A percentile compares a stretch with the other conserved stretches of the same genome.
Evolutionary conservation across 2,329 filamentous ascomycete species (phyloP).

Genomic region (Aaosphaeria pasadenensis): DNA sequence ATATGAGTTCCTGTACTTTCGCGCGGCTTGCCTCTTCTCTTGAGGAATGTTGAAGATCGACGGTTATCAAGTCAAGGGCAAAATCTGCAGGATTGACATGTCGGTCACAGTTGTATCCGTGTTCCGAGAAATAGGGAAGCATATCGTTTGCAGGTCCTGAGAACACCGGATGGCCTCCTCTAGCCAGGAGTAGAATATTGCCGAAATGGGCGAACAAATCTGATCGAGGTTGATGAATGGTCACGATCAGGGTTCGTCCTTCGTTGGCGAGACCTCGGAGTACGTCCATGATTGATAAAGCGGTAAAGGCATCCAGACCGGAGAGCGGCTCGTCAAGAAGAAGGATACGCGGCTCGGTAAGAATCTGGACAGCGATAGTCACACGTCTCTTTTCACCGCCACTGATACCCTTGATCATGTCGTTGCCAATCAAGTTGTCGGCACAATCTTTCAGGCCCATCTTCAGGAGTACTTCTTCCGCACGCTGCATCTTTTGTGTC

Average conservation of each 20-base stretch:
- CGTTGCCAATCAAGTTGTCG: conserved; percentile 69
- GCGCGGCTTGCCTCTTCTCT: conserved; percentile 62
- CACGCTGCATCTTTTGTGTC: conserved; percentile 63
- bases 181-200: conserved; percentile 66
- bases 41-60: conserved; percentile 66
- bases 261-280: conserved; percentile 68
- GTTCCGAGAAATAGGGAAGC: conserved; percentile 60
- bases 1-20: conserved; percentile 60
- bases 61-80: conserved; percentile 71
- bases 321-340: conserved; percentile 75
- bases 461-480: conserved; percentile 69
- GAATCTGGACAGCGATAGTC: conserved; percentile 72
- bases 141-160: conserved; percentile 62
- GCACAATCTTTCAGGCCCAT: conserved; percentile 78
- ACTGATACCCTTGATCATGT: conserved; percentile 73
- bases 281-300: conserved; percentile 73
- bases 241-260: conserved; percentile 71
- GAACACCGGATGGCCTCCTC: conserved; percentile 67
- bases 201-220: conserved; percentile 71
- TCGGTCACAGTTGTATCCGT: conserved; percentile 63
- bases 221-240: conserved; percentile 73
- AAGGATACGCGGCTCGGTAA: conserved; percentile 71
- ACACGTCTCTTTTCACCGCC: conserved; percentile 77
- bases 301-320: conserved; percentile 74
- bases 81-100: conserved; percentile 78